A percentile compares a stretch with the other conserved stretches of the same genome.
These are phyloP conservation scores for Oryza meridionalis DNA, from an alignment of 176 grass and related monocot species.

Conservation along the genomic window DNA sequence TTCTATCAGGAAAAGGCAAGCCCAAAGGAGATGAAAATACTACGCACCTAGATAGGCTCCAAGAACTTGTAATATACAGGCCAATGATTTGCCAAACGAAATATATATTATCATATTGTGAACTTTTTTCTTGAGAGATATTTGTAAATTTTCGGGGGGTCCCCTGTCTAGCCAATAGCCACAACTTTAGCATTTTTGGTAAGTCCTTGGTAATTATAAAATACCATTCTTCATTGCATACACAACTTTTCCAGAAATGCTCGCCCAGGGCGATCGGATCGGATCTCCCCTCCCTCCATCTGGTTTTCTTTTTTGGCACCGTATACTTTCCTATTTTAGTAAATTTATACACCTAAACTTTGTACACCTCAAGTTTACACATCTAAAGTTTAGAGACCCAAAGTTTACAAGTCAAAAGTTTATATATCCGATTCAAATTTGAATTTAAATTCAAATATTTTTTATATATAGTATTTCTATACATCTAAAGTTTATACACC, in stretches of 20 bases:
- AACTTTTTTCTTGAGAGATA: not conserved
- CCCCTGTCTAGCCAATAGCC: not conserved
- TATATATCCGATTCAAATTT: too few relatives aligned
- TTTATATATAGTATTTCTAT: too few relatives aligned
- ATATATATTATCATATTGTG: slow-evolving; percentile 12
- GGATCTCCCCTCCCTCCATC: too few relatives aligned
- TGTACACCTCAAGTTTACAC: too few relatives aligned
- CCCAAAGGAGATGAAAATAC: slow-evolving; percentile 9
- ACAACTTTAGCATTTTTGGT: slow-evolving; percentile 7
- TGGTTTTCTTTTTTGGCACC: too few relatives aligned
- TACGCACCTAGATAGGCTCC: not conserved
- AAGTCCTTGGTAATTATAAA: not conserved
- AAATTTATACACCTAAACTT: too few relatives aligned
- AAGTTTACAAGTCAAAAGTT: too few relatives aligned
- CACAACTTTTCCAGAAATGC: not conserved
- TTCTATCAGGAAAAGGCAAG: slow-evolving; percentile 30
- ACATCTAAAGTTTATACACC: too few relatives aligned
- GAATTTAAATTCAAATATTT: too few relatives aligned
- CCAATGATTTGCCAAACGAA: not conserved
- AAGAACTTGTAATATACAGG: slow-evolving; percentile 12
- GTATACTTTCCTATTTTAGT: too few relatives aligned
- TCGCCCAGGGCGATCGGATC: too few relatives aligned
- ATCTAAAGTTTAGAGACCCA: too few relatives aligned
- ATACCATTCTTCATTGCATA: not conserved
- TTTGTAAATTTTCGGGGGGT: not conserved